phyloP scores from a whole-genome alignment of 768 basidiomycete genomes.

The Termitomyces bulborhizus region DNA sequence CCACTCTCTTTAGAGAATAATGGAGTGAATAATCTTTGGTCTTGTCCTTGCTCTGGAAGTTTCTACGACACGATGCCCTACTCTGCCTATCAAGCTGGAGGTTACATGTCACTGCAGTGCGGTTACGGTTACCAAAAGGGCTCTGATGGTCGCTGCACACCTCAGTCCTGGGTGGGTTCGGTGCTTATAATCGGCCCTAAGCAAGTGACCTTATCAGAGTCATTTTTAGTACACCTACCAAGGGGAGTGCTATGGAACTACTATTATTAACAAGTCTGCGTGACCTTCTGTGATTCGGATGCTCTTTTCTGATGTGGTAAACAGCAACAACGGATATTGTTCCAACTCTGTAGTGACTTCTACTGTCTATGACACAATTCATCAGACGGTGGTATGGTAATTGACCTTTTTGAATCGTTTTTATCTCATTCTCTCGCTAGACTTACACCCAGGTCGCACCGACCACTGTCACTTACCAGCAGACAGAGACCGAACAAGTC shows the following conservation, averaged over 20 bases:
- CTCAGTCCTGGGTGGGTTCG: constrained; percentile 52
- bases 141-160: constrained; percentile 47
- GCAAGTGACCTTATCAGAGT: neutral
- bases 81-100: constrained; percentile 51
- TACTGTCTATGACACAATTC: constrained; percentile 29
- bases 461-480: constrained; percentile 35
- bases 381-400: constrained; percentile 19
- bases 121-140: constrained; percentile 64
- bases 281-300: neutral
- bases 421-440: constrained; percentile 7
- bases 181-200: neutral
- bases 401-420: neutral
- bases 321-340: constrained; percentile 17
- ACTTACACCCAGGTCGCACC: constrained; percentile 27
- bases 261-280: constrained; percentile 39
- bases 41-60: constrained; percentile 44
- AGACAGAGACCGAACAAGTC: constrained; percentile 28
- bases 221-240: constrained; percentile 30
- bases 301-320: constrained; percentile 5
- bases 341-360: constrained; percentile 28
- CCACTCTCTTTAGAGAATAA: constrained; percentile 43
- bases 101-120: constrained; percentile 60
- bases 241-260: constrained; percentile 57
- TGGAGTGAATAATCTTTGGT: constrained; percentile 57
- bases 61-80: constrained; percentile 53